phyloP scores from a whole-genome alignment of 2,329 filamentous ascomycete genomes.

The Ascochyta clinopodiicola region DNA sequence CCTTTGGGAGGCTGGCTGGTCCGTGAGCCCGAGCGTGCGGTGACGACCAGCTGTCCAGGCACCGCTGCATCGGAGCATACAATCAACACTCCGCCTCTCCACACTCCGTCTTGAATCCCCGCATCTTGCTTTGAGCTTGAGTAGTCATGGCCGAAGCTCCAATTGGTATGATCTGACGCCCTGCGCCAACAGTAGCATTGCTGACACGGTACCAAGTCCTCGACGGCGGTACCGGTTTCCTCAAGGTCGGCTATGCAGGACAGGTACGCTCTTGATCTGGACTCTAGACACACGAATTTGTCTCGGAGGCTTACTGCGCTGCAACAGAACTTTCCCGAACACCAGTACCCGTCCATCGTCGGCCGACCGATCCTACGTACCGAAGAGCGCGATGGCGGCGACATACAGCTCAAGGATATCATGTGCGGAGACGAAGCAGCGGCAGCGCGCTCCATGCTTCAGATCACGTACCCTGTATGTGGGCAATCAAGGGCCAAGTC shows the following conservation, averaged over 20 bases:
- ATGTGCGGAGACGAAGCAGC: conserved; percentile 99
- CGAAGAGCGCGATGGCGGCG: conserved; percentile 79
- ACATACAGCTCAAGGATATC: conserved; percentile 89
- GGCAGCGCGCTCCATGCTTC: conserved; percentile 93
- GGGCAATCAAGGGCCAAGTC: conserved; percentile 17
- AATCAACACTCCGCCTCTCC: conserved; percentile 19
- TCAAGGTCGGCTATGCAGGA: conserved; percentile 98
- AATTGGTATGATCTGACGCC: conserved; percentile 51
- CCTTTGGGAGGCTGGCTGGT: conserved; percentile 8
- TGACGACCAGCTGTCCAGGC: conserved; percentile 24
- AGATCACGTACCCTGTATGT: conserved; percentile 90
- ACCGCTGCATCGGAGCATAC: conserved; percentile 14
- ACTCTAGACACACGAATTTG: background rate
- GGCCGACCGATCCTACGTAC: conserved; percentile 96
- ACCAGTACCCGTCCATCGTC: conserved; percentile 98
- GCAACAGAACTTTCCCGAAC: conserved; percentile 91
- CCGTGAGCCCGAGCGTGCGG: conserved; percentile 20
- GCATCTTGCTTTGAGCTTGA: conserved; percentile 22
- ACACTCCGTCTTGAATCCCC: conserved; percentile 2
- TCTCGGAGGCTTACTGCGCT: conserved; percentile 12
- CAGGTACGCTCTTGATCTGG: conserved; percentile 61
- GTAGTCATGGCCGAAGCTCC: conserved; percentile 56
- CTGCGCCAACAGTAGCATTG: conserved; percentile 19
- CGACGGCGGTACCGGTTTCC: conserved; percentile 99
- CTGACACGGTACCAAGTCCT: conserved; percentile 71